Percentiles rank a stretch among this genome's conserved stretches.
phyloP scores from a whole-genome alignment of 192 early-diverging fungal species.

The Powellomyces hirtus region DNA sequence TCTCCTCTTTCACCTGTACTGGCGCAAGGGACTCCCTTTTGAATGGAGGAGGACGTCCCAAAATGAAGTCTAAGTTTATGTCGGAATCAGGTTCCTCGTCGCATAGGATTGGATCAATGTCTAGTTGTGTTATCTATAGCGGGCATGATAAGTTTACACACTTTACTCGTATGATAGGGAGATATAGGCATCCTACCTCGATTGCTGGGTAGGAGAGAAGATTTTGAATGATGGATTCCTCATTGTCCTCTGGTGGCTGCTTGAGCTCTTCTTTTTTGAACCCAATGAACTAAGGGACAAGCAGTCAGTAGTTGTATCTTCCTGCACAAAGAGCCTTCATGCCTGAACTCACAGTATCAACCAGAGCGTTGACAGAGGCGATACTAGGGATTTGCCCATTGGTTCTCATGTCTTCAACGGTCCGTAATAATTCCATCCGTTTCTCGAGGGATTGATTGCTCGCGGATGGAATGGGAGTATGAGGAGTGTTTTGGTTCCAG shows the following conservation, averaged over 20 bases:
- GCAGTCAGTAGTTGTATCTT: neutral
- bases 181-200: conserved; percentile 17
- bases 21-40: conserved; percentile 21
- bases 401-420: neutral
- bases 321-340: neutral
- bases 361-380: neutral
- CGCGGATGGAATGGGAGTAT: neutral
- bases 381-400: neutral
- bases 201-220: conserved; percentile 33
- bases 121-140: conserved; percentile 24
- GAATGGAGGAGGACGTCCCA: conserved; percentile 41
- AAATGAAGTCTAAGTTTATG: conserved; percentile 32
- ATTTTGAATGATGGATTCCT: conserved; percentile 34
- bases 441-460: neutral
- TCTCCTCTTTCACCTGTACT: neutral
- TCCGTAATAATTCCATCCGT: neutral
- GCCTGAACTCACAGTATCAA: neutral
- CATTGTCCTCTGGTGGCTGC: neutral
- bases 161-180: conserved; percentile 14
- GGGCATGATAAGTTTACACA: neutral
- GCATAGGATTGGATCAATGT: conserved; percentile 22
- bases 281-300: conserved; percentile 8
- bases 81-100: conserved; percentile 24
- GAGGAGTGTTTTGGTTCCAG: neutral
- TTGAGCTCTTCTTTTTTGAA: conserved; percentile 7